A percentile compares a stretch with the other conserved stretches of the same genome.
Conservation (phyloP, 257 asterid species). For the Solanum okadae region DNA sequence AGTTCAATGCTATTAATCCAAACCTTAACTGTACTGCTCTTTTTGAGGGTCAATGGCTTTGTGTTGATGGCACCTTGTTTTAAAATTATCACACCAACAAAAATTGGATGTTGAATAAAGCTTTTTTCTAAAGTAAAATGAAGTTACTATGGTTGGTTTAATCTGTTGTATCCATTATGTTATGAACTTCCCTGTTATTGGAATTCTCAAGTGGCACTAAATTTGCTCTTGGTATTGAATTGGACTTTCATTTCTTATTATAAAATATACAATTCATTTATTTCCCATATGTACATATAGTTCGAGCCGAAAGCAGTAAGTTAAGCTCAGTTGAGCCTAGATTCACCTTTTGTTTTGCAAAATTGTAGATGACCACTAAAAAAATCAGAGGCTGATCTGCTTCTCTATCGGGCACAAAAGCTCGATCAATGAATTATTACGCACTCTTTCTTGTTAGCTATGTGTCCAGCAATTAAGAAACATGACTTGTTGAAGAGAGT, state of each 20-base stretch:
- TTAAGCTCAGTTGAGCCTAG: background rate
- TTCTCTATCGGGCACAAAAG: background rate
- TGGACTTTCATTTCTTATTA: background rate
- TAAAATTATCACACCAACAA: background rate
- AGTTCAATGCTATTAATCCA: slow-evolving; percentile 33
- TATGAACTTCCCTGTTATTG: background rate
- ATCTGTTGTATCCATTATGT: background rate
- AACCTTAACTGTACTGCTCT: slow-evolving; percentile 38
- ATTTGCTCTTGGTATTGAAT: background rate
- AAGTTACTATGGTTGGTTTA: background rate
- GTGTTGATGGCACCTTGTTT: slow-evolving; percentile 22
- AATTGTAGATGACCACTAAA: background rate
- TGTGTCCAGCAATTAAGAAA: slow-evolving; percentile 15
- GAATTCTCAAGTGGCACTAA: background rate
- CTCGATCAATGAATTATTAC: background rate
- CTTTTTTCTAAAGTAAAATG: background rate
- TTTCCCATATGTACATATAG: background rate
- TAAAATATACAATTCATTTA: too few relatives aligned
- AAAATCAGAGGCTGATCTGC: background rate
- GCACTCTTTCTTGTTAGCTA: background rate
- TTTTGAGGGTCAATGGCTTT: slow-evolving; percentile 58
- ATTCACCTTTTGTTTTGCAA: background rate
- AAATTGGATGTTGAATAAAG: background rate
- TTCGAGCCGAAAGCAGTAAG: background rate
- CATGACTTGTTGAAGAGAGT: slow-evolving; percentile 17